Evolutionary conservation across 2,329 filamentous ascomycete genomes (phyloP).

Genomic region (Colletotrichum salicis): DNA sequence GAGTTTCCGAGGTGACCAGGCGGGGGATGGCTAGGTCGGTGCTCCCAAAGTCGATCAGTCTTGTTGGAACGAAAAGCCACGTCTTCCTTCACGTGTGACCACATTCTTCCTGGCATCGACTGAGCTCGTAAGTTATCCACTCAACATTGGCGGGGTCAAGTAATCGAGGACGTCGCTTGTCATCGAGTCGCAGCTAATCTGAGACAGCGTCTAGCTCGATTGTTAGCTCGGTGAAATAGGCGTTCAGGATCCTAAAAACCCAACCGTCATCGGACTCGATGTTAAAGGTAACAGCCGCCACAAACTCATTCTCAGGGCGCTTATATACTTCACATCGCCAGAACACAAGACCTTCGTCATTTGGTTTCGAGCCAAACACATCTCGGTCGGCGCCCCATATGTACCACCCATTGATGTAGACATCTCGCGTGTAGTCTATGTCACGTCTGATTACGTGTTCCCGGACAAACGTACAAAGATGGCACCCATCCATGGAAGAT

Average conservation of each 20-base stretch:
- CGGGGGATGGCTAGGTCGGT: neutral
- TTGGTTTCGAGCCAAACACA: neutral
- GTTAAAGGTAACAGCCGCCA: neutral
- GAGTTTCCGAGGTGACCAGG: neutral
- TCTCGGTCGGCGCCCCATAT: neutral
- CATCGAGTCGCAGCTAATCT: neutral
- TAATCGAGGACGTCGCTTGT: neutral
- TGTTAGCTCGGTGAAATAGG: too few species aligned
- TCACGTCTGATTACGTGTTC: neutral
- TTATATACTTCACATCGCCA: slow-evolving; percentile 14
- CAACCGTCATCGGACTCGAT: neutral
- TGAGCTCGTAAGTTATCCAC: neutral
- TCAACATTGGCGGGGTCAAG: neutral
- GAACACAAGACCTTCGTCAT: neutral
- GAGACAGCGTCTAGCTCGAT: neutral
- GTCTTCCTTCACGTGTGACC: neutral
- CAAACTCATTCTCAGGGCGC: too few species aligned
- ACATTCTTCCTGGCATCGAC: neutral
- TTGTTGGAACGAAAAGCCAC: neutral
- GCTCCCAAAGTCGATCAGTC: neutral
- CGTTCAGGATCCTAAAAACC: neutral
- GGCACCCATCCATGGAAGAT: neutral
- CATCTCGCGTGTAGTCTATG: neutral
- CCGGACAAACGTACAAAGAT: slow-evolving; percentile 1
- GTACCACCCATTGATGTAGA: neutral